Evolutionary conservation across 306 rosid species (phyloP).

Genomic region (Aeschynomene evenia): DNA sequence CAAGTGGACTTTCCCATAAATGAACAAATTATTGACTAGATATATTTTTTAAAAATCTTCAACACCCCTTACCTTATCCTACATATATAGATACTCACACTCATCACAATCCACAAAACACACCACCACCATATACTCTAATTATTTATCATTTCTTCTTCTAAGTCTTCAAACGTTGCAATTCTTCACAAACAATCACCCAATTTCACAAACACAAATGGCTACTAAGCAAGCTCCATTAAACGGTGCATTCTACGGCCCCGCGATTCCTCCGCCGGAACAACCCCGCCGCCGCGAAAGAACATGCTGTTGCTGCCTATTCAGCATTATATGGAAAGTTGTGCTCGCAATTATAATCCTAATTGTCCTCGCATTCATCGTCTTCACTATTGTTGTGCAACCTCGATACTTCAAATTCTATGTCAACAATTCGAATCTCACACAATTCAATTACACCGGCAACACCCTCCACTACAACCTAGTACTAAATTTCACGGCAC

Average conservation of each 20-base stretch:
- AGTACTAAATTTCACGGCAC: constrained; percentile 39
- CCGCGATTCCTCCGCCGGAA: constrained; percentile 17
- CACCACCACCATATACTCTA: too few relatives aligned
- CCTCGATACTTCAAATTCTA: constrained; percentile 52
- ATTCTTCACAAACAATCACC: too few relatives aligned
- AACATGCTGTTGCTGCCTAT: constrained; percentile 43
- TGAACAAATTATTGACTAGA: too few relatives aligned
- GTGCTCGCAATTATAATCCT: constrained; percentile 32
- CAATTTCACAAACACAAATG: background rate
- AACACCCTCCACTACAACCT: constrained; percentile 37
- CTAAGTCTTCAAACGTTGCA: background rate
- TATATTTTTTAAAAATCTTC: too few relatives aligned
- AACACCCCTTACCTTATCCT: too few relatives aligned
- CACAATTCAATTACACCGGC: constrained; percentile 46
- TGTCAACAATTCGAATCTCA: constrained; percentile 56
- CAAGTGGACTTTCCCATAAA: background rate
- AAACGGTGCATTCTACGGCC: constrained; percentile 36
- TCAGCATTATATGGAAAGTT: constrained; percentile 40
- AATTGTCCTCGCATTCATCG: constrained; percentile 32
- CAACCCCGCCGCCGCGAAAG: background rate
- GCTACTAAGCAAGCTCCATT: background rate
- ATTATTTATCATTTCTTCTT: background rate
- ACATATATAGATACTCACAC: background rate
- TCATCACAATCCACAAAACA: background rate
- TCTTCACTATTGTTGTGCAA: constrained; percentile 50